Base-by-base conservation (phyloP, 1,284 basidiomycete species). In the Fomitopsis palustris region DNA sequence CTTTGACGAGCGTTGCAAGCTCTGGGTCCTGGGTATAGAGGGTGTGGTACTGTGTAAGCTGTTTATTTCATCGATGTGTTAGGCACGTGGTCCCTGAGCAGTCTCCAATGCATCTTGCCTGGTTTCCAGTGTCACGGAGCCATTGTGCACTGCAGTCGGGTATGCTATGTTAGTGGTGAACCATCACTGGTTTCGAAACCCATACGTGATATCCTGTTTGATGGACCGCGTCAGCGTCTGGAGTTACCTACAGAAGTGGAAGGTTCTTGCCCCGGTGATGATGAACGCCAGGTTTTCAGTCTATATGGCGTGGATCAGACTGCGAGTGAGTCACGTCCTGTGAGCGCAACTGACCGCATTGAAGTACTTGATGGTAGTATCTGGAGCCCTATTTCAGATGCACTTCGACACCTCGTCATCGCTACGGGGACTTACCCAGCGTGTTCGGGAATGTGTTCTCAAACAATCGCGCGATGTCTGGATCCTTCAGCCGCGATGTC, bases 401-500 rank as follows among this genome's bases (percentile, higher is more conserved):
- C 38, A n/a, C n/a, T n/a, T n/a, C n/a, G n/a, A n/a, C n/a, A n/a
- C n/a, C n/a, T n/a, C n/a, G n/a, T 39, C 38, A n/a, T 39, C 35
- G 35, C 35, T 37, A 7, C 16, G 43, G 42, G 62, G 57, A 57
- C 70, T 12, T 65, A 87, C 88, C 88, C 37, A 91, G 77, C 0
- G 89, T 91, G 64, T 88, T 89, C 2, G 88, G 88, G 67, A 90
- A 90, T 0, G 88, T 85, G 61, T 91, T 91, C 70, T 90, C 88
- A 63, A 91, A 91, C 31, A 91, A 68, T 57, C 86, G 79, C 19
- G 88, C 89, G 57, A 91, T 65, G 65, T 91, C 88, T 0, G 88
- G 86, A 67, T 91, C 87, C 68, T 84, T 88, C 43, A 91, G 72
- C 52, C 85, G 78, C 23, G 75, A 71, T 49, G 83, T 90, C 87